A percentile compares a stretch with the other conserved stretches of the same genome.
phyloP scores from a whole-genome alignment of 2,329 filamentous ascomycete genomes.

The Talaromyces sp. region DNA sequence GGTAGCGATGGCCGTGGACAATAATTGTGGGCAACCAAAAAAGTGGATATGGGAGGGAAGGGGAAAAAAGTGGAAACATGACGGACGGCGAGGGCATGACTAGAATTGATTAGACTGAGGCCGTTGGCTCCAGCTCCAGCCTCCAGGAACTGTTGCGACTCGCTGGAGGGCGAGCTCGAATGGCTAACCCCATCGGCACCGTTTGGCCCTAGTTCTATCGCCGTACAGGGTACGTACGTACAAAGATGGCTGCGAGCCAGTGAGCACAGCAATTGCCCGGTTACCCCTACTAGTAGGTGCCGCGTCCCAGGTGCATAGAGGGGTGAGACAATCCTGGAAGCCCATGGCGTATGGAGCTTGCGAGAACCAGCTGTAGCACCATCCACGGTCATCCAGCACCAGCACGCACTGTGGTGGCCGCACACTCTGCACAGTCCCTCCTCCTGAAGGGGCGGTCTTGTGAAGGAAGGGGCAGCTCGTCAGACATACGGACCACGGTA shows the following conservation, averaged over 20 bases:
- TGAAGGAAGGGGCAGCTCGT: not conserved
- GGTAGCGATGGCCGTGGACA: not conserved
- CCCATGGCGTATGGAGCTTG: not conserved
- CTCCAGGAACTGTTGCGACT: conserved; percentile 4
- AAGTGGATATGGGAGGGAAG: not conserved
- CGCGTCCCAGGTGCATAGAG: not conserved
- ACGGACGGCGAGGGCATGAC: not conserved
- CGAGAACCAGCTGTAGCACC: not conserved
- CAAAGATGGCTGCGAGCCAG: not conserved
- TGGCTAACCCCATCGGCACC: not conserved
- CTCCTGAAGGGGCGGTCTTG: not conserved
- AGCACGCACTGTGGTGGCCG: not conserved
- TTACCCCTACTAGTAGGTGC: not conserved
- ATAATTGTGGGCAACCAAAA: not conserved
- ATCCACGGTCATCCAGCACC: not conserved
- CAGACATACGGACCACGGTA: not conserved
- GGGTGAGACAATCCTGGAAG: not conserved
- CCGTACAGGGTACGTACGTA: not conserved
- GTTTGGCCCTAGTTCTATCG: conserved; percentile 8
- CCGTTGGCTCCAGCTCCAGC: not conserved
- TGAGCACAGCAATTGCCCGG: not conserved
- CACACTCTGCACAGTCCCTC: not conserved
- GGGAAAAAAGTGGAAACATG: not conserved
- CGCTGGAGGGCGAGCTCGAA: conserved; percentile 1
- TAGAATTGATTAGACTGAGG: not conserved